Evolutionary conservation across 257 asterid species (phyloP), one percentile per base, ranked within the genome.

Genomic region (Solanum gracilifrons): DNA sequence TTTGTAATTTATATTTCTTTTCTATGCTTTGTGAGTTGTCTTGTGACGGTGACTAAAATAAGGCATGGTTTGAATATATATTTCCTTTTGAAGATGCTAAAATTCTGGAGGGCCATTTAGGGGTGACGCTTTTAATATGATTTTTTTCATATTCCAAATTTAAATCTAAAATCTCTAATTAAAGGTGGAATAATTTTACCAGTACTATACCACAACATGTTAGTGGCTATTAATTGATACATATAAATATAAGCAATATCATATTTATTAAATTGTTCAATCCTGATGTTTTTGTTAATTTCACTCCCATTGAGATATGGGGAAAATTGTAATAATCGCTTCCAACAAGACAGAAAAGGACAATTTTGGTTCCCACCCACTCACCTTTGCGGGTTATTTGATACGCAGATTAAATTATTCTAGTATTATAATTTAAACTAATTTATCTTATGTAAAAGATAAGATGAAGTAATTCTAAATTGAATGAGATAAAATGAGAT

Each of bases 11-110:
- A 8, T 4, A 18, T 32, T 72, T 33, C 43, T 72, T 18, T 32
- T 72, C 21, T 6, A 72, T 33, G 79, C 79, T 21, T 72, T 33
- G 4, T 33, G 25, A 72, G 79, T 51, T 51, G 62, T 51, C 62
- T 72, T 72, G 79, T 32, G 79, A 32, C 43, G 79, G 79, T 72
- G 79, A 72, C 8, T 32, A 72, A 32, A 72, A 32, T 72, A 72
- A 32, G 25, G 43, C 23, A 18, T 72, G 15, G 13, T 72, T 32
- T 72, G 15, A 72, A 2, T 18, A 32, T 13, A 7, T 33, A 32
- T 72, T 32, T 72, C 43, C 43, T 72, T 72, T 72, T 32, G 43
- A 72, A 32, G 79, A 72, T 72, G 79, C 79, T 71, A 71, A 71
- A 29, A 69, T 69, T 69, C 1, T 69, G 23, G 41, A 51, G 62